Evolutionary conservation across 1,284 basidiomycete species (phyloP).

Genomic region (Boletus smithii): DNA sequence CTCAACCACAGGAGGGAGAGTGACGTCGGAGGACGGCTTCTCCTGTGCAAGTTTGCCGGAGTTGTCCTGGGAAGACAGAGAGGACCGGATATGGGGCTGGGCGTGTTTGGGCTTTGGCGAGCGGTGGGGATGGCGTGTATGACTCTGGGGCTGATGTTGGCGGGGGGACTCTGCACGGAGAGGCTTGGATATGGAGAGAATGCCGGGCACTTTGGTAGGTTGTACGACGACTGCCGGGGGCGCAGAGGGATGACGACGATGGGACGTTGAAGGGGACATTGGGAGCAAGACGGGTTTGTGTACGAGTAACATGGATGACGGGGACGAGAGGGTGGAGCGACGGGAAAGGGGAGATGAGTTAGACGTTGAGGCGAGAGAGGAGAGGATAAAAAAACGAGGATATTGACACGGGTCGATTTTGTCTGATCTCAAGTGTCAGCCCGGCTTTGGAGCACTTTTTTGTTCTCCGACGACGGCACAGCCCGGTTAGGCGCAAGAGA

Average conservation of each 20-base stretch:
- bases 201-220: constrained; percentile 66
- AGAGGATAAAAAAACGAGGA: constrained; percentile 31
- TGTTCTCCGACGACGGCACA: constrained; percentile 35
- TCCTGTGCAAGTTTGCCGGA: constrained; percentile 16
- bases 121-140: constrained; percentile 36
- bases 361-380: constrained; percentile 19
- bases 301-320: constrained; percentile 54
- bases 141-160: constrained; percentile 30
- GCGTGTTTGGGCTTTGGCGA: constrained; percentile 37
- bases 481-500: constrained; percentile 27
- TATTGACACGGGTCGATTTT: constrained; percentile 16
- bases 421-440: constrained; percentile 32
- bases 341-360: neutral
- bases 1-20: constrained; percentile 15
- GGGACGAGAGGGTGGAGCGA: constrained; percentile 18
- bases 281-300: constrained; percentile 50
- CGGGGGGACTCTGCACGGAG: constrained; percentile 35
- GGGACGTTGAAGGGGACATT: constrained; percentile 37
- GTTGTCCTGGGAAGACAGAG: constrained; percentile 25
- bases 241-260: constrained; percentile 65
- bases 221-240: constrained; percentile 63
- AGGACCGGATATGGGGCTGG: constrained; percentile 18
- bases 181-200: constrained; percentile 66
- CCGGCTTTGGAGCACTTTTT: constrained; percentile 33
- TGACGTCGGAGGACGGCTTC: constrained; percentile 14